Conservation (phyloP, 306 rosid genomes). For the Sindora glabra region DNA sequence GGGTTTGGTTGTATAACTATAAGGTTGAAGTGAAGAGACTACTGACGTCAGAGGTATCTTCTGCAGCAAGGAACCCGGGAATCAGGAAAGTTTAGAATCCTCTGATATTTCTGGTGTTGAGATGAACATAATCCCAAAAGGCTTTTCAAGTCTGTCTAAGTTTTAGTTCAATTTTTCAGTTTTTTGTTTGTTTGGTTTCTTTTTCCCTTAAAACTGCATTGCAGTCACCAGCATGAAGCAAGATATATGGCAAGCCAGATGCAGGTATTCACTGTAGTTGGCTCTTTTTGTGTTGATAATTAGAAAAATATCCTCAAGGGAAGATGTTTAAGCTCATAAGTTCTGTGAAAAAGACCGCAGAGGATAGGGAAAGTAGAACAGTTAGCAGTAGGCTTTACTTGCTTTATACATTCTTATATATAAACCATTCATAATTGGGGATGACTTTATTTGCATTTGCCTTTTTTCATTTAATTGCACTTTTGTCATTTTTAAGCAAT, state of each 20-base stretch:
- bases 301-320: neutral
- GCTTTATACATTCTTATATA: too few species aligned
- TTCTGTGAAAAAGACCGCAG: neutral
- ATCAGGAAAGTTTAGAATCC: conserved; percentile 2
- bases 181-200: conserved; percentile 7
- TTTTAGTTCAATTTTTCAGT: neutral
- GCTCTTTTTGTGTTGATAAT: neutral
- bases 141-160: conserved; percentile 7
- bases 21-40: conserved; percentile 1
- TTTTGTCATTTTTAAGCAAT: too few species aligned
- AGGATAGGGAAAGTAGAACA: conserved; percentile 13
- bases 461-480: too few species aligned
- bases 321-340: neutral
- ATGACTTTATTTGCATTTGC: too few species aligned
- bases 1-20: conserved; percentile 4
- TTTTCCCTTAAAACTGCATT: conserved; percentile 15
- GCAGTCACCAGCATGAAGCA: conserved; percentile 7
- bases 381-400: conserved; percentile 15
- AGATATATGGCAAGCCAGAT: conserved; percentile 12
- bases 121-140: conserved; percentile 9
- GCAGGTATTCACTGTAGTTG: conserved; percentile 12
- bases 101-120: neutral
- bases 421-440: too few species aligned
- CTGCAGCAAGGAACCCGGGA: conserved; percentile 7
- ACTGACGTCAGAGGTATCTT: neutral